phyloP scores from a whole-genome alignment of 2,329 filamentous ascomycete genomes.

The Arachnomyces sp. region DNA sequence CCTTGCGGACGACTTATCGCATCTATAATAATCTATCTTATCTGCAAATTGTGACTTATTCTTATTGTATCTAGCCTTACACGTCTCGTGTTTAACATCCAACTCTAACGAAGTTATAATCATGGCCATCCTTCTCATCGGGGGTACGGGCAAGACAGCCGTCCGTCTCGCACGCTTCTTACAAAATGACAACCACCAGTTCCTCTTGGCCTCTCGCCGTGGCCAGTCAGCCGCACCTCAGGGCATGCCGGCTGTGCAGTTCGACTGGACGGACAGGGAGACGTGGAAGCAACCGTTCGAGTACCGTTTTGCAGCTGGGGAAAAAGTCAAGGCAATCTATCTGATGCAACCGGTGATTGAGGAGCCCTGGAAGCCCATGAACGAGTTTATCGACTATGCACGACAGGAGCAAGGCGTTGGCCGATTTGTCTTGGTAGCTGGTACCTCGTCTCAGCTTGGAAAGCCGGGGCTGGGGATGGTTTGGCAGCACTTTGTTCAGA shows the following conservation, averaged over 20 bases:
- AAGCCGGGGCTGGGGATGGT: slow-evolving; percentile 30
- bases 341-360: slow-evolving; percentile 33
- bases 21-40: no score
- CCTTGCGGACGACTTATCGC: no score
- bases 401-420: slow-evolving; percentile 27
- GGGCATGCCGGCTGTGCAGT: neutral
- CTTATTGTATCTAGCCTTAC: no score
- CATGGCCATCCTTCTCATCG: slow-evolving; percentile 9
- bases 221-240: neutral
- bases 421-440: slow-evolving; percentile 42
- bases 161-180: slow-evolving; percentile 5
- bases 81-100: no score
- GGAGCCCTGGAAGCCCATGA: slow-evolving; percentile 28
- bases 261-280: slow-evolving; percentile 9
- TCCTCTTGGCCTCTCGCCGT: slow-evolving; percentile 6
- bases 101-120: no score
- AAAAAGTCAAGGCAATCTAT: slow-evolving; percentile 33
- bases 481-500: slow-evolving; percentile 31
- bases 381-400: slow-evolving; percentile 38
- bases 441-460: slow-evolving; percentile 30
- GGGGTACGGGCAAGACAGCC: slow-evolving; percentile 7
- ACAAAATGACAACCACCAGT: slow-evolving; percentile 2
- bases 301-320: neutral
- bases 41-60: no score
- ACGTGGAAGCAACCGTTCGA: slow-evolving; percentile 6